Evolutionary conservation across 139 green algal genomes (phyloP).

Genomic region (Chlamydomonas schloesseri): DNA sequence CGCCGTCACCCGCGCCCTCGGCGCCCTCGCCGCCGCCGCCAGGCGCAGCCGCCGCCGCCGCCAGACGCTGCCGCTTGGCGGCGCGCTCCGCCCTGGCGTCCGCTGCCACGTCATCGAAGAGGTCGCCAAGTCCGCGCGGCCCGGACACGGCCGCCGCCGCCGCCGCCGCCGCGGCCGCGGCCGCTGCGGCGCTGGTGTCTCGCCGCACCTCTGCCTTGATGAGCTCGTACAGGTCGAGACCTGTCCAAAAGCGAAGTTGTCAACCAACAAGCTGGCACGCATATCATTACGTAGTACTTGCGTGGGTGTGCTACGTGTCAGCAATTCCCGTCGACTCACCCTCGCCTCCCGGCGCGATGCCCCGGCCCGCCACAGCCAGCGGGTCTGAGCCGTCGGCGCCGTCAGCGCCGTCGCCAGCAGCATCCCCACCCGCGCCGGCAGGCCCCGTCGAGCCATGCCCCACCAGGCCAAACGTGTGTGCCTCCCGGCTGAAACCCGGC

Average conservation of each 20-base stretch:
- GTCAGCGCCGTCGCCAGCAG: background rate
- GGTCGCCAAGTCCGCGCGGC: background rate
- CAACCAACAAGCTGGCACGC: too few species aligned
- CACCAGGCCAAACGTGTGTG: background rate
- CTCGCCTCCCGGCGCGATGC: background rate
- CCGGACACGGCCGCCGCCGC: background rate
- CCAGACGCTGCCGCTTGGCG: background rate
- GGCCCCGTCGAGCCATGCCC: background rate
- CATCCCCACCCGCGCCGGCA: background rate
- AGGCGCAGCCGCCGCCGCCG: background rate
- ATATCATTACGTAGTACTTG: too few species aligned
- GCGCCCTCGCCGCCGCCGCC: background rate
- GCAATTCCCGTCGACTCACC: background rate
- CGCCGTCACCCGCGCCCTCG: background rate
- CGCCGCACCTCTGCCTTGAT: slow-evolving; percentile 25
- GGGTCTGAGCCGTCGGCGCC: background rate
- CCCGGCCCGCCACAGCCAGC: slow-evolving; percentile 9
- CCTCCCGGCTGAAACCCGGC: background rate
- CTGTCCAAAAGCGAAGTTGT: too few species aligned
- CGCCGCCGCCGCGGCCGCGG: too few species aligned
- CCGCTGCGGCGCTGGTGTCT: background rate
- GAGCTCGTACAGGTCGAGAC: slow-evolving; percentile 23
- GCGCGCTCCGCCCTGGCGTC: background rate
- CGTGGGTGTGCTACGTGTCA: too few species aligned
- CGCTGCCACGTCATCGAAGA: slow-evolving; percentile 11